A percentile compares a stretch with the other conserved stretches of the same genome.
phyloP scores from a whole-genome alignment of 306 rosid genomes.

The Glycine tomentella region DNA sequence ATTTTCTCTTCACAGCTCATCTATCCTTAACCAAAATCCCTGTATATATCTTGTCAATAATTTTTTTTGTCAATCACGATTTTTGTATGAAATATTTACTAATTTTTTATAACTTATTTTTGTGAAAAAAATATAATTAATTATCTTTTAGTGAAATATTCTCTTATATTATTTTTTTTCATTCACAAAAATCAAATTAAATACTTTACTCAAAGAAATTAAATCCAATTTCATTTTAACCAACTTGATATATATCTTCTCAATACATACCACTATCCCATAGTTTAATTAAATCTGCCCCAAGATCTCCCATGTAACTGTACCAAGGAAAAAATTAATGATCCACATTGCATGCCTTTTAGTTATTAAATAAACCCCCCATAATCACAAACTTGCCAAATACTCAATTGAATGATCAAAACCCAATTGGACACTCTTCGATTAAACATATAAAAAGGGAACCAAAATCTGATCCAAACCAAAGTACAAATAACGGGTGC shows the following conservation, averaged over 20 bases:
- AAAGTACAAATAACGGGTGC: slow-evolving; percentile 36
- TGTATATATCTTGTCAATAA: too few relatives aligned
- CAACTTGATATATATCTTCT: slow-evolving; percentile 43
- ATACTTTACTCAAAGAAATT: too few relatives aligned
- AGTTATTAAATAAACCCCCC: background rate
- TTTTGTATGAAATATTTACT: too few relatives aligned
- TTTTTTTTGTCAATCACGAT: too few relatives aligned
- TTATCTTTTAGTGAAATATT: too few relatives aligned
- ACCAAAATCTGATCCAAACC: slow-evolving; percentile 45
- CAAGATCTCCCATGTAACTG: slow-evolving; percentile 43
- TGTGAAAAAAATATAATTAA: too few relatives aligned
- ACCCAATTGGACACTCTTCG: slow-evolving; percentile 29
- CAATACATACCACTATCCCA: slow-evolving; percentile 37
- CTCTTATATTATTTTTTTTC: too few relatives aligned
- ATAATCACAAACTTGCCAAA: slow-evolving; percentile 29
- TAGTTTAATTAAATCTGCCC: slow-evolving; percentile 48
- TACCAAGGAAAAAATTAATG: slow-evolving; percentile 36
- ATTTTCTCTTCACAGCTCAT: slow-evolving; percentile 79
- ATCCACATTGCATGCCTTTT: slow-evolving; percentile 23
- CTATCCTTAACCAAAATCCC: slow-evolving; percentile 46
- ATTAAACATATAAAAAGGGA: slow-evolving; percentile 19
- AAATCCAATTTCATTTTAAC: too few relatives aligned
- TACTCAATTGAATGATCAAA: slow-evolving; percentile 47
- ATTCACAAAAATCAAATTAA: too few relatives aligned
- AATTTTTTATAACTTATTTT: too few relatives aligned